These are phyloP conservation scores for Euphorbia celastroides DNA, from an alignment of 441 rosid genomes.

Conservation along the genomic window DNA sequence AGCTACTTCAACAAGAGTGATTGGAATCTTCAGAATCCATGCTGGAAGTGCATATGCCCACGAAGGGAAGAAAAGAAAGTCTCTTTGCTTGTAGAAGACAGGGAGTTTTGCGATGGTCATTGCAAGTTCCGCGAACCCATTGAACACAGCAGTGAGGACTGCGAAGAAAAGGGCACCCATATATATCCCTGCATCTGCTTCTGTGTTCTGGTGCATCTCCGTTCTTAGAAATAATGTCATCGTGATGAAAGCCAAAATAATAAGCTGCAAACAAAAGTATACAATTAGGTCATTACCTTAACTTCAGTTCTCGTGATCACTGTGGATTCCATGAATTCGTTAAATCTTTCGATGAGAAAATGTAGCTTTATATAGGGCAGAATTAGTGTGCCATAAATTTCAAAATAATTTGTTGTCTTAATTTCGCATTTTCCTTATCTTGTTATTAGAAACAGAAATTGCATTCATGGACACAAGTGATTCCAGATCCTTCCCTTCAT, in stretches of 20 bases:
- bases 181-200: constrained; percentile 45
- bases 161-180: constrained; percentile 56
- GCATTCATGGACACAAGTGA: neutral
- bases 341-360: neutral
- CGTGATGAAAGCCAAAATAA: constrained; percentile 30
- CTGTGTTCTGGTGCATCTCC: constrained; percentile 43
- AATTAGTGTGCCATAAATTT: neutral
- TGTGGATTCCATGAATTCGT: neutral
- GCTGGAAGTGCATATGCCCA: constrained; percentile 68
- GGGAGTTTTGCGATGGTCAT: constrained; percentile 66
- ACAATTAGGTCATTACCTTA: neutral
- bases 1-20: constrained; percentile 47
- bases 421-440: neutral
- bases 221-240: constrained; percentile 63
- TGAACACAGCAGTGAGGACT: constrained; percentile 44
- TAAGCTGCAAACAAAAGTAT: constrained; percentile 31
- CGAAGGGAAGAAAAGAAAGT: constrained; percentile 57
- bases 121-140: constrained; percentile 61
- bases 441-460: neutral
- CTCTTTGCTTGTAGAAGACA: constrained; percentile 73
- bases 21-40: constrained; percentile 67
- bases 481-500: neutral
- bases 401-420: too few relatives aligned
- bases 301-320: neutral
- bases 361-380: neutral